Base-by-base conservation (phyloP, 805 yeast species). In the Hanseniaspora osmophila region DNA sequence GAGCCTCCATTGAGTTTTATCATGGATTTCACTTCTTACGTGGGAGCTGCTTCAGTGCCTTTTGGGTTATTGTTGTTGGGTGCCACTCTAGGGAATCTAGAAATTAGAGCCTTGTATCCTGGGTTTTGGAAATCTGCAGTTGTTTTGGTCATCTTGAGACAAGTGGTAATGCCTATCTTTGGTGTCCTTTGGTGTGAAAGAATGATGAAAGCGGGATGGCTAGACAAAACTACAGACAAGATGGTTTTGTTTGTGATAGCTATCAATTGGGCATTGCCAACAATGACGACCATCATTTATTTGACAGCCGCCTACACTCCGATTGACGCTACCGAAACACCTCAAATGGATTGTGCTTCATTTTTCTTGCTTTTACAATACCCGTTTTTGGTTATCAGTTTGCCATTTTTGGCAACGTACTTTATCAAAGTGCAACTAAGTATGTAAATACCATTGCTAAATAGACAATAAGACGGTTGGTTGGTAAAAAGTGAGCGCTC, bases 41-140 rank as follows among this genome's bases (percentile, higher is more conserved):
- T 92, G 3, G 95, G 95, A 0, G 77, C 78, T 2, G 95, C 96
- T 0, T 78, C 85, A 39, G 97, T 90, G 32, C 97, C 96, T 2
- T 65, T 86, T 46, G 98, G 97, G 5, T 68, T 90, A 48, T 60
- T 86, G 43, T 59, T 92, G 42, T 62, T 92, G 22, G 98, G 98
- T 1, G 95, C 90, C 3, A 87, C 96, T 6, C 76, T 90, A 41
- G 83, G 96, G 1, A 66, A 96, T 44, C 69, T 90, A 41, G 65
- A 74, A 47, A 65, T 86, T 33, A 73, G 71, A 12, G 59, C 68
- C 17, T 66, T 88, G 58, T 80, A 84, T 7, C 65, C 68, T 12
- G 90, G 90, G 1, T 80, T 84, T 53, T 68, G 75, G 70, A 64
- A 75, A 55, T 74, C 90, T 0, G 82, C 90, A 0, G 57, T 77